Evolutionary conservation across 83 land plant genomes (phyloP).

Genomic region (Diphasiastrum complanatum): DNA sequence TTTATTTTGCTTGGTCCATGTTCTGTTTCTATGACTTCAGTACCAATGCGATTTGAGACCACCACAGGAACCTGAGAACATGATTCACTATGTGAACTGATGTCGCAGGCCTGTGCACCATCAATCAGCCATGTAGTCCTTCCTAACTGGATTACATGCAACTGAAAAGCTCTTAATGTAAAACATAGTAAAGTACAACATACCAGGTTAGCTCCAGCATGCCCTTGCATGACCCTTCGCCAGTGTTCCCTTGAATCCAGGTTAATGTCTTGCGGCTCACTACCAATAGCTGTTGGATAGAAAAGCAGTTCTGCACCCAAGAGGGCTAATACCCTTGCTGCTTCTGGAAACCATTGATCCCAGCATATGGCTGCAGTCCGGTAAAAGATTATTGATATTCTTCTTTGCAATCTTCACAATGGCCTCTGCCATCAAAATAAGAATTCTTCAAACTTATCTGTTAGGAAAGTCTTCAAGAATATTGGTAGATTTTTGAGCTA

Average conservation of each 20-base stretch:
- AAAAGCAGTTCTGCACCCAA: constrained; percentile 93
- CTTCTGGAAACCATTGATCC: constrained; percentile 99
- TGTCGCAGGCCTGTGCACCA: background rate
- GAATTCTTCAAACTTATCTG: too few species aligned
- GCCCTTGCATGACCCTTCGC: constrained; percentile 98
- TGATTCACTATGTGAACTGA: background rate
- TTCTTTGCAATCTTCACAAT: too few species aligned
- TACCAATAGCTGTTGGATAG: constrained; percentile 95
- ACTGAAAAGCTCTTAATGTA: background rate
- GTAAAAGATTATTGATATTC: too few species aligned
- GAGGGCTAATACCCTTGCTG: constrained; percentile 78
- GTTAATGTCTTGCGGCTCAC: constrained; percentile 79
- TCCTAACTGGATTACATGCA: background rate
- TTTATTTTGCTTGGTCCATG: constrained; percentile 84
- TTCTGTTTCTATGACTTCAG: constrained; percentile 78
- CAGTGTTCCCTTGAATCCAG: constrained; percentile 90
- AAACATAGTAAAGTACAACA: constrained; percentile 10
- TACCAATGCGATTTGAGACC: constrained; percentile 90
- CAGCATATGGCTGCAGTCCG: constrained; percentile 75
- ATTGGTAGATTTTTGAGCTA: too few species aligned
- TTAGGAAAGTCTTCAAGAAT: too few species aligned
- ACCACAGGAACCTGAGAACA: constrained; percentile 67
- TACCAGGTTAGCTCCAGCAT: constrained; percentile 97
- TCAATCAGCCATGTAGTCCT: too few species aligned
- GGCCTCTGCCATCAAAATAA: too few species aligned